Conservation (phyloP, 805 yeast genomes). For the Pichia scutulata region DNA sequence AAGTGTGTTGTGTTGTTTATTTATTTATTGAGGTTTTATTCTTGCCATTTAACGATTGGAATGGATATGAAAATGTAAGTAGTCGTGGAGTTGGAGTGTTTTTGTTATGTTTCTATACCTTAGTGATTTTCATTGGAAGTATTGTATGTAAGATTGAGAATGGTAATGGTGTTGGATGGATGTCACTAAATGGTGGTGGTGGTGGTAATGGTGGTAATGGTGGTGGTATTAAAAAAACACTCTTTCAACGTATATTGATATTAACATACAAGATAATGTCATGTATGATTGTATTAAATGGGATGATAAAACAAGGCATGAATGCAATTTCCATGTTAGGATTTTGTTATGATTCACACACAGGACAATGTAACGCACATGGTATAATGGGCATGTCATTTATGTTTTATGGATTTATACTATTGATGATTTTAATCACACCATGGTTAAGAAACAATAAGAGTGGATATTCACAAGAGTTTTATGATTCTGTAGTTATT, state of each 20-base stretch:
- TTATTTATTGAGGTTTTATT: conserved; percentile 49
- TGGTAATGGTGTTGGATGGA: background rate
- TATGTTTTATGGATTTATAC: conserved; percentile 67
- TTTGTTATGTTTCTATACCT: conserved; percentile 38
- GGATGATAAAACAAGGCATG: conserved; percentile 74
- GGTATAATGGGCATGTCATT: conserved; percentile 95
- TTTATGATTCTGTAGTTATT: conserved; percentile 74
- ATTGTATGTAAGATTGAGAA: conserved; percentile 26
- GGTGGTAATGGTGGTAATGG: too few species aligned
- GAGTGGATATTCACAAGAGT: conserved; percentile 66
- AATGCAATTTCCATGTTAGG: conserved; percentile 83
- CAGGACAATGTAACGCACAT: conserved; percentile 95
- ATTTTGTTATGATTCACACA: conserved; percentile 73
- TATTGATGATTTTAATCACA: conserved; percentile 56
- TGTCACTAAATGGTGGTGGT: background rate
- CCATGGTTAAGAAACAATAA: conserved; percentile 62
- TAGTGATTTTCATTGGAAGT: conserved; percentile 47
- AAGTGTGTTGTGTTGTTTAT: conserved; percentile 40
- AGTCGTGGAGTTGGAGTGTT: conserved; percentile 66
- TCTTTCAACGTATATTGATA: conserved; percentile 25
- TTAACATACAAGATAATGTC: conserved; percentile 40
- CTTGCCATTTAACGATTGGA: conserved; percentile 54
- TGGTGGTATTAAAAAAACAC: background rate
- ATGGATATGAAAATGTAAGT: conserved; percentile 60
- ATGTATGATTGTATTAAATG: conserved; percentile 41